Evolutionary conservation across 2,329 filamentous ascomycete species (phyloP).

Genomic region (Colletotrichum lupini): DNA sequence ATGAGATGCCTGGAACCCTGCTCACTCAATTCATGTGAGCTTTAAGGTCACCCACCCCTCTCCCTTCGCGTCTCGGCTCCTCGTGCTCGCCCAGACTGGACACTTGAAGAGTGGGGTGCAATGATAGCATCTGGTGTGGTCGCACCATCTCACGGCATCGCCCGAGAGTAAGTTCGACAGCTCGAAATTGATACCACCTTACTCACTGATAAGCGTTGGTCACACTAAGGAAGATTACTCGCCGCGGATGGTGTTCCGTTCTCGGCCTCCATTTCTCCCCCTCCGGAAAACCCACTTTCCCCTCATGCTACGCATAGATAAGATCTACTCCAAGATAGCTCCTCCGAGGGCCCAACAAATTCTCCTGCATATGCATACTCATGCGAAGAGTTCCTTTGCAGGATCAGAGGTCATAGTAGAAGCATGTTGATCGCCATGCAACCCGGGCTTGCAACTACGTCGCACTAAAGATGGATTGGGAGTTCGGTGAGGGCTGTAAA

Average conservation of each 20-base stretch:
- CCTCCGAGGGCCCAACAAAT: no score
- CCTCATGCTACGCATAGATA: slow-evolving; percentile 16
- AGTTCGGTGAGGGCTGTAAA: not conserved
- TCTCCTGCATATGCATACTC: not conserved
- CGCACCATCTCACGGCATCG: not conserved
- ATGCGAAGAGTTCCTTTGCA: not conserved
- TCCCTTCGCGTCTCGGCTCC: not conserved
- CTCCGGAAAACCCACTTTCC: slow-evolving; percentile 20
- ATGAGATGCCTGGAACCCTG: not conserved
- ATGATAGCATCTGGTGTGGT: not conserved
- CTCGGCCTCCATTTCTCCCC: not conserved
- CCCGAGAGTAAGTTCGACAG: not conserved
- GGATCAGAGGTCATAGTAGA: not conserved
- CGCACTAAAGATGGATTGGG: not conserved
- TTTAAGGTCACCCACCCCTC: not conserved
- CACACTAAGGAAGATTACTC: not conserved
- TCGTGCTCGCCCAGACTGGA: not conserved
- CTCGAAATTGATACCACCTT: not conserved
- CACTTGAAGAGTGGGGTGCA: slow-evolving; percentile 17
- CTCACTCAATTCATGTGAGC: not conserved
- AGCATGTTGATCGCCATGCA: not conserved
- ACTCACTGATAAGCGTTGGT: not conserved
- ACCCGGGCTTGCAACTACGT: no score
- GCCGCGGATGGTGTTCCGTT: slow-evolving; percentile 5
- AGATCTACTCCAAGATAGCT: slow-evolving; percentile 14